phyloP scores from a whole-genome alignment of 2,329 filamentous ascomycete genomes.

The Stylonectria norvegica region DNA sequence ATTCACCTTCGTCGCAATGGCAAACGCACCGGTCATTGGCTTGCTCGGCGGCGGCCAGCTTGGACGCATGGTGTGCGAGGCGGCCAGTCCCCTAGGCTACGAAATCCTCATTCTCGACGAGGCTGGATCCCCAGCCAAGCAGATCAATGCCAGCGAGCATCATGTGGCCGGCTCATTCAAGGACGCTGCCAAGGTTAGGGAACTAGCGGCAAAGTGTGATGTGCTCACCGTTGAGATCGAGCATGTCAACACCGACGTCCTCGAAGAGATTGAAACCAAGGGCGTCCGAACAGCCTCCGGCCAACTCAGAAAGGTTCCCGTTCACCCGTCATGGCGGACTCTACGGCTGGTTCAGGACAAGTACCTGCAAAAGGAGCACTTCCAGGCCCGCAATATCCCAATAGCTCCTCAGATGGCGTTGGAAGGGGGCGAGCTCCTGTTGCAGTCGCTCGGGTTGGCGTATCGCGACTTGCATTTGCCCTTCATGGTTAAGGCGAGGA shows the following conservation, averaged over 20 bases:
- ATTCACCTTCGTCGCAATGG: not conserved
- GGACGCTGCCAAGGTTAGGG: constrained; percentile 71
- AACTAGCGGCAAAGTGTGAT: constrained; percentile 73
- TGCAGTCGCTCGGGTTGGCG: constrained; percentile 60
- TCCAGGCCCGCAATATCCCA: constrained; percentile 64
- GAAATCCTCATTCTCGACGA: constrained; percentile 76
- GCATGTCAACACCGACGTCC: constrained; percentile 84
- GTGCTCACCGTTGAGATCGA: constrained; percentile 93
- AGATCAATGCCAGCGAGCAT: constrained; percentile 70
- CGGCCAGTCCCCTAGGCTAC: constrained; percentile 71
- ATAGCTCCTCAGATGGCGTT: constrained; percentile 70
- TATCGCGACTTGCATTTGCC: constrained; percentile 70
- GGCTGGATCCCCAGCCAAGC: constrained; percentile 74
- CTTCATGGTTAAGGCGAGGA: constrained; percentile 88
- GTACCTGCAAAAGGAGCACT: constrained; percentile 80
- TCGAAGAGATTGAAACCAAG: constrained; percentile 73
- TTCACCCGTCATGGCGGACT: constrained; percentile 82
- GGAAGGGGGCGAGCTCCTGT: constrained; percentile 50
- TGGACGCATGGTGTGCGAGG: constrained; percentile 90
- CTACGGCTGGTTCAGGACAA: constrained; percentile 92
- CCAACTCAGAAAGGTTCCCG: constrained; percentile 50
- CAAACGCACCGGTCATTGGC: constrained; percentile 39
- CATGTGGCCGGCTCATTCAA: constrained; percentile 89
- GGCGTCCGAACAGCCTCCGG: constrained; percentile 53
- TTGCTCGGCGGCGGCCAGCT: constrained; percentile 67